Evolutionary conservation across 2,329 filamentous ascomycete species (phyloP).

Genomic region (Aspergillus amoenus): DNA sequence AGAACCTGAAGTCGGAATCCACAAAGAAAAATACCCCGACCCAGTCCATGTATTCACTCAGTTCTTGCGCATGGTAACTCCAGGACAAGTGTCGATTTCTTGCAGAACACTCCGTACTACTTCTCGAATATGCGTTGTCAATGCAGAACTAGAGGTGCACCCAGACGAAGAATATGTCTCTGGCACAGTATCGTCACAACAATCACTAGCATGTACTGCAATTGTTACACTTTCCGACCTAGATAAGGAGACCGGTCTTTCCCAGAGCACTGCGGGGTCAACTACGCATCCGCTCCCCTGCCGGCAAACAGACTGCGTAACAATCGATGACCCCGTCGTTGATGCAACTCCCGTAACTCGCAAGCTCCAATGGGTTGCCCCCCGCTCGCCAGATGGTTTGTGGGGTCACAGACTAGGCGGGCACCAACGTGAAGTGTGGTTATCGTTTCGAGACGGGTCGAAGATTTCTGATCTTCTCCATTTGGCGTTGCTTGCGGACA

Average conservation of each 20-base stretch:
- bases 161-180: background rate
- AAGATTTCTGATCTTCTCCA: constrained; percentile 16
- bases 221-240: constrained; percentile 20
- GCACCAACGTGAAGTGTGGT: constrained; percentile 23
- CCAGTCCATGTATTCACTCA: constrained; percentile 23
- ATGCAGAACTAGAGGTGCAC: constrained; percentile 11
- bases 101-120: constrained; percentile 18
- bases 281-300: constrained; percentile 7
- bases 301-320: constrained; percentile 19
- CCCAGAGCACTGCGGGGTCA: constrained; percentile 6
- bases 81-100: constrained; percentile 16
- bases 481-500: constrained; percentile 21
- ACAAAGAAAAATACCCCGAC: constrained; percentile 14
- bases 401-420: constrained; percentile 26
- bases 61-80: constrained; percentile 19
- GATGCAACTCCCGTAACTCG: constrained; percentile 22
- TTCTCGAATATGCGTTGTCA: constrained; percentile 20
- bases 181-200: background rate
- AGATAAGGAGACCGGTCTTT: constrained; percentile 18
- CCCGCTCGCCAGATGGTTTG: constrained; percentile 17
- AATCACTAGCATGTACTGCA: constrained; percentile 6
- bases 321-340: constrained; percentile 23
- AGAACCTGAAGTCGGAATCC: constrained; percentile 7
- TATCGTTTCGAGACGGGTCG: constrained; percentile 22
- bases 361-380: constrained; percentile 22